Percentiles rank a stretch among this genome's conserved stretches.
Evolutionary conservation across 306 rosid species (phyloP).

Genomic region (Vigna nakashimae): DNA sequence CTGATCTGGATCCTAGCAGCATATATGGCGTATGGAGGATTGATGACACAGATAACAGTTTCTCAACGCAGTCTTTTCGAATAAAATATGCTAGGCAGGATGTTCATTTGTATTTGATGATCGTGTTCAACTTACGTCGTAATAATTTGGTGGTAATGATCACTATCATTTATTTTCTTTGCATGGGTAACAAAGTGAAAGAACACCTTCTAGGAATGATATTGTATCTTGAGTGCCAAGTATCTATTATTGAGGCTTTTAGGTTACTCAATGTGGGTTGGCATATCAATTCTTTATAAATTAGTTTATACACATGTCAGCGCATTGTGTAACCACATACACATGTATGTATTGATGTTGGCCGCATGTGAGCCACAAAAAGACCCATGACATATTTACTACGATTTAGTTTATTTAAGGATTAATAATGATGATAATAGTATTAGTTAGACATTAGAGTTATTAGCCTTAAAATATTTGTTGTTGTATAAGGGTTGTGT

Average conservation of each 20-base stretch:
- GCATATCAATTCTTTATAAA: constrained; percentile 20
- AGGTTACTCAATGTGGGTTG: constrained; percentile 7
- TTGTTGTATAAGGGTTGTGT: neutral
- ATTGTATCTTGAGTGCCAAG: constrained; percentile 21
- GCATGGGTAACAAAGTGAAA: constrained; percentile 16
- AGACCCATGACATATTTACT: neutral
- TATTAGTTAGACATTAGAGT: neutral
- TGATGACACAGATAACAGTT: constrained; percentile 88
- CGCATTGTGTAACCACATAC: neutral
- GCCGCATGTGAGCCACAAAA: neutral
- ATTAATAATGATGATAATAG: neutral
- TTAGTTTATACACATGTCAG: constrained; percentile 8
- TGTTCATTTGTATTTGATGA: constrained; percentile 78
- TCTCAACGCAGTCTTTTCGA: constrained; percentile 89
- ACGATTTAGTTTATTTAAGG: constrained; percentile 5
- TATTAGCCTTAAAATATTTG: neutral
- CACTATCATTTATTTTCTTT: constrained; percentile 33
- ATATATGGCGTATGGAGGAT: constrained; percentile 82
- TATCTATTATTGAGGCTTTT: constrained; percentile 6
- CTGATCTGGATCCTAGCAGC: constrained; percentile 60
- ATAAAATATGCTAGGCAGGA: constrained; percentile 93
- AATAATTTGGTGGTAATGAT: constrained; percentile 66
- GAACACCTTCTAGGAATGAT: constrained; percentile 16
- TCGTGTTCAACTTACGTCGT: constrained; percentile 73
- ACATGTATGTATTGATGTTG: neutral